Percentiles rank a stretch among this genome's conserved stretches.
phyloP scores from a whole-genome alignment of 2,329 filamentous ascomycete genomes.

The Biscogniauxia marginata region DNA sequence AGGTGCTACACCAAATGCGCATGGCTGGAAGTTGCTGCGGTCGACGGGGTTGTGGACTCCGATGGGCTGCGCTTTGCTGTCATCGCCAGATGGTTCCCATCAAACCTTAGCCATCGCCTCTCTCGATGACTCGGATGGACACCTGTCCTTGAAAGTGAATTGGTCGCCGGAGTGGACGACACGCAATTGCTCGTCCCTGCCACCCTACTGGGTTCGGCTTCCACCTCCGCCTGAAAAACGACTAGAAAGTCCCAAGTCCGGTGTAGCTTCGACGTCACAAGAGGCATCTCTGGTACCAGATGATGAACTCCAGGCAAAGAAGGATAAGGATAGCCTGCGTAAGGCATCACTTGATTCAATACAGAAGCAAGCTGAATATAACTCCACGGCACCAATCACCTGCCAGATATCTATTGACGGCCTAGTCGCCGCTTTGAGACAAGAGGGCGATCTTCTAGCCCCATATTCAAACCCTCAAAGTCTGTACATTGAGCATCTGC shows the following conservation, averaged over 20 bases:
- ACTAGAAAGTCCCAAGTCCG: constrained; percentile 3
- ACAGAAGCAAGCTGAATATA: constrained; percentile 30
- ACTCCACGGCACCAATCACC: constrained; percentile 35
- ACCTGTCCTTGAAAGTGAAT: constrained; percentile 55
- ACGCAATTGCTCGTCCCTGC: constrained; percentile 50
- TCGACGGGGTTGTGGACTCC: constrained; percentile 61
- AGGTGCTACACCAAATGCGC: constrained; percentile 58
- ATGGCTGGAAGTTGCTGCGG: constrained; percentile 57
- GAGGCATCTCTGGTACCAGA: constrained; percentile 9
- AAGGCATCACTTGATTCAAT: constrained; percentile 38
- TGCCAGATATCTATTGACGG: constrained; percentile 51
- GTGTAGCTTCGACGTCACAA: constrained; percentile 7
- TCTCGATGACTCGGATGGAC: constrained; percentile 59
- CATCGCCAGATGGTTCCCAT: constrained; percentile 47
- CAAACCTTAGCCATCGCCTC: constrained; percentile 53
- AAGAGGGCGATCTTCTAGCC: constrained; percentile 31
- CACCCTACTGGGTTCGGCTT: constrained; percentile 59
- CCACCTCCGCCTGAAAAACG: constrained; percentile 32
- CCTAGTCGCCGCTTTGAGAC: constrained; percentile 44
- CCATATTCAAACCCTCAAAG: constrained; percentile 33
- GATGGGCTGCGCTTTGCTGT: constrained; percentile 55
- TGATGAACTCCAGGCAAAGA: constrained; percentile 5
- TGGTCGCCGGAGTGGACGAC: constrained; percentile 57
- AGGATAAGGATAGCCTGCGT: constrained; percentile 11
- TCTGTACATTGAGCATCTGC: constrained; percentile 49